Evolutionary conservation across 441 rosid species (phyloP), one percentile per base, ranked within the genome.

Genomic region (Pelargonium myrrhifolium): DNA sequence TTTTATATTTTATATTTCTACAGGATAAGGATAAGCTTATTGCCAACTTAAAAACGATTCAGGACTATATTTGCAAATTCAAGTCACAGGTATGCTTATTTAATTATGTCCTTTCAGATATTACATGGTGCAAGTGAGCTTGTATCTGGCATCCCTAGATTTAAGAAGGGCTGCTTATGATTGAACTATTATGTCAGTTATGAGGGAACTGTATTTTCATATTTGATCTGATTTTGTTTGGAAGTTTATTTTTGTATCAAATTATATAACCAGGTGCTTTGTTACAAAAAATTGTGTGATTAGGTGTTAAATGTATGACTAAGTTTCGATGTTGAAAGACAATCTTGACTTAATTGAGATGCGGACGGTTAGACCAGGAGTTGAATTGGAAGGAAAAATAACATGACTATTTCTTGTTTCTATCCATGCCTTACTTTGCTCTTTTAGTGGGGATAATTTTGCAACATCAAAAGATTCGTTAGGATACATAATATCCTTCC

Each of bases 61-160:
- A 90, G 79, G 85, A 88, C 74, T 90, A 95, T 81, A 91, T 95
- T 56, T 89, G 97, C 84, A 88, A 98, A 18, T 92, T 92, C 72
- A 75, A 82, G 65, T 80, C 93, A 58, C 93, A 85, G 93, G 97
- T 94, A 73, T 71, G 78, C 68, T 55, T 40, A 65, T 66, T 68
- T 59, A 69, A 67, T 68, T 68, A 55, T 71, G 51, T 64, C 63
- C 67, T 70, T 43, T 64, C 53, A 28, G 68, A 67, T 53, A 18
- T 35, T 35, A 56, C 3, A 21, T 68, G 61, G 8, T 65, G 68
- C n/a, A 53, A 67, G 17, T 17, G 39, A 9, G 39, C 39, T 35
- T 35, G 39, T 35, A 35, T 35, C 39, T 35, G 39, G 39, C 39
- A 35, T 35, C 39, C 39, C 39, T 35, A 35, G 39, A 35, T 1